Percentiles rank a stretch among this genome's conserved stretches.
Evolutionary conservation across 1,139 yeast genomes (phyloP).

Genomic region (Nakaseomyces uthaithaninus): DNA sequence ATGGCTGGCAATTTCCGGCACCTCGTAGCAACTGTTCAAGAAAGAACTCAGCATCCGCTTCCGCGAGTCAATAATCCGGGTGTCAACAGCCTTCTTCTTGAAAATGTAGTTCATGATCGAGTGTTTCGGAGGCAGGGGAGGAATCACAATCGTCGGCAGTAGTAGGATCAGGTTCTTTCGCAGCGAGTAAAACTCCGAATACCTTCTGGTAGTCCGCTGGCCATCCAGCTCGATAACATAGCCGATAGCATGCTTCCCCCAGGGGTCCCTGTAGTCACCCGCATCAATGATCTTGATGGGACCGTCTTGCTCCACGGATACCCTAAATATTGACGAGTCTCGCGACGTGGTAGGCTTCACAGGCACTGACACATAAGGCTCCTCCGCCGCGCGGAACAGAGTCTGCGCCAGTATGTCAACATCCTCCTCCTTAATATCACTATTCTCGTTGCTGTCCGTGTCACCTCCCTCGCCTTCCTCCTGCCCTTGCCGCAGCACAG

Average conservation of each 20-base stretch:
- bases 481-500: not conserved
- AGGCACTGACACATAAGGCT: slow-evolving; percentile 9
- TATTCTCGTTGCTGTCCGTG: not conserved
- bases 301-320: not conserved
- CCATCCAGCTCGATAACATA: slow-evolving; percentile 62
- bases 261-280: slow-evolving; percentile 30
- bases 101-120: slow-evolving; percentile 37
- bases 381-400: slow-evolving; percentile 1
- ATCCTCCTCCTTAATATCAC: slow-evolving; percentile 9
- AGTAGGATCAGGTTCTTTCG: slow-evolving; percentile 59
- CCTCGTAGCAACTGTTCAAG: slow-evolving; percentile 62
- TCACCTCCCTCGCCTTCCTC: not conserved
- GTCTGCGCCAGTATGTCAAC: slow-evolving; percentile 7
- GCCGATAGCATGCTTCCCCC: slow-evolving; percentile 67
- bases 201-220: slow-evolving; percentile 50
- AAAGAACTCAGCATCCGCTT: slow-evolving; percentile 73
- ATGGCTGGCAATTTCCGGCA: slow-evolving; percentile 43
- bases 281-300: slow-evolving; percentile 26
- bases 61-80: slow-evolving; percentile 48
- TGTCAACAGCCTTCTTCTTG: slow-evolving; percentile 42
- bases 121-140: slow-evolving; percentile 94
- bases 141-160: slow-evolving; percentile 80
- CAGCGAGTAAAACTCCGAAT: slow-evolving; percentile 83
- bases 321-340: not conserved
- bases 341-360: not conserved